These are phyloP conservation scores for Glycine soja DNA, from an alignment of 306 rosid species.

Conservation along the genomic window DNA sequence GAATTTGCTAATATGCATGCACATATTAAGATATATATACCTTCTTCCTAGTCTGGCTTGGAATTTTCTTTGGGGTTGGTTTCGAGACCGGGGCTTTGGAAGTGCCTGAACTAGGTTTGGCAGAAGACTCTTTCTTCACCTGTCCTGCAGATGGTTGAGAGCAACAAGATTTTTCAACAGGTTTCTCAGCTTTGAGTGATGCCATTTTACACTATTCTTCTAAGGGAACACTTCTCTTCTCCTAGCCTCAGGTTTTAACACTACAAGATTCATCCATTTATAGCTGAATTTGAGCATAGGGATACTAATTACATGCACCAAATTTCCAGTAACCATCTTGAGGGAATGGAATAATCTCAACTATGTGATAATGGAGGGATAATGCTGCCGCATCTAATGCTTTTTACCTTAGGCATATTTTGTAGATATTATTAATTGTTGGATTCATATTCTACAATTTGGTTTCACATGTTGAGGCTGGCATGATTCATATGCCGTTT, in stretches of 20 bases:
- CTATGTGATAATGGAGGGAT: conserved; percentile 44
- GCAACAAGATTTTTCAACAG: conserved; percentile 30
- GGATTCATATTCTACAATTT: conserved; percentile 51
- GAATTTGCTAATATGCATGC: background rate
- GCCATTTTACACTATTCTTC: conserved; percentile 54
- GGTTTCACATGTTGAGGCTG: conserved; percentile 10
- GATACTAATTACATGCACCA: conserved; percentile 22
- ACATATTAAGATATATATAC: conserved; percentile 36
- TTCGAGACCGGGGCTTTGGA: conserved; percentile 67
- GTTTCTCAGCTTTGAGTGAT: conserved; percentile 64
- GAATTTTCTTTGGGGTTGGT: conserved; percentile 63
- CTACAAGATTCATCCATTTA: conserved; percentile 50
- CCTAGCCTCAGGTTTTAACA: conserved; percentile 47
- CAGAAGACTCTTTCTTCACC: conserved; percentile 58
- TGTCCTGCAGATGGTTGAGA: conserved; percentile 53
- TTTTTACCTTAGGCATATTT: conserved; percentile 46
- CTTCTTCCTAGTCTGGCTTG: conserved; percentile 71
- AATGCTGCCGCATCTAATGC: conserved; percentile 62
- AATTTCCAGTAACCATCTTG: conserved; percentile 33
- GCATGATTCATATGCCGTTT: conserved; percentile 31
- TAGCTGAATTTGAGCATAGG: conserved; percentile 50
- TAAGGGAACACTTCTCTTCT: no score
- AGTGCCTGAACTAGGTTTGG: conserved; percentile 53
- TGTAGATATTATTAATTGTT: conserved; percentile 28
- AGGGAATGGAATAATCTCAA: conserved; percentile 58